These are phyloP conservation scores for Trichoderma arundinaceum DNA, from an alignment of 2,329 filamentous ascomycete genomes.

Conservation along the genomic window DNA sequence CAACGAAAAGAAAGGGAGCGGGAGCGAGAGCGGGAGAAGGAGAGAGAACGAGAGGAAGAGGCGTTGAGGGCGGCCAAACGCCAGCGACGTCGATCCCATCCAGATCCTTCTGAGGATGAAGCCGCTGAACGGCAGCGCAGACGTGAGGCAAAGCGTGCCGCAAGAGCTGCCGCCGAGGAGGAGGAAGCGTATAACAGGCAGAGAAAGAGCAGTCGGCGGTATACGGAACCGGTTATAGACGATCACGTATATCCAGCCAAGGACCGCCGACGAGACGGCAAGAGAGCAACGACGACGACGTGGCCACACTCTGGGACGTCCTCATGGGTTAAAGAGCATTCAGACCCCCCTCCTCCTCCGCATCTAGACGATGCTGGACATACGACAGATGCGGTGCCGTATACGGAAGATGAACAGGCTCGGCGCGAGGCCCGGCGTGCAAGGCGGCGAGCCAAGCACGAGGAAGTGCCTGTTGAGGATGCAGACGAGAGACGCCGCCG, in stretches of 20 bases:
- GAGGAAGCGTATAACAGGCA: slow-evolving; percentile 44
- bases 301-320: slow-evolving; percentile 70
- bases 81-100: slow-evolving; percentile 56
- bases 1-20: slow-evolving; percentile 56
- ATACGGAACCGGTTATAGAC: slow-evolving; percentile 50
- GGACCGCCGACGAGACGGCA: slow-evolving; percentile 46
- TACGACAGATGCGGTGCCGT: slow-evolving; percentile 44
- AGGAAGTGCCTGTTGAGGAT: slow-evolving; percentile 51
- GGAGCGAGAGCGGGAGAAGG: slow-evolving; percentile 53
- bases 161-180: slow-evolving; percentile 49
- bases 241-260: slow-evolving; percentile 53
- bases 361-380: slow-evolving; percentile 50
- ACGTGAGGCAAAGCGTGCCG: slow-evolving; percentile 57
- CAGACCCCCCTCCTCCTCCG: slow-evolving; percentile 62
- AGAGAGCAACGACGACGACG: slow-evolving; percentile 45
- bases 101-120: slow-evolving; percentile 54
- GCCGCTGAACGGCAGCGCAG: slow-evolving; percentile 61
- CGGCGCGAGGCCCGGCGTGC: slow-evolving; percentile 56
- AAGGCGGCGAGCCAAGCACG: slow-evolving; percentile 52
- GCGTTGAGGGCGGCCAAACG: slow-evolving; percentile 52
- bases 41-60: slow-evolving; percentile 52
- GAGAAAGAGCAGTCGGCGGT: slow-evolving; percentile 48
- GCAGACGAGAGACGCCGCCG: slow-evolving; percentile 52
- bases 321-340: slow-evolving; percentile 70
- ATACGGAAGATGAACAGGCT: slow-evolving; percentile 54